Evolutionary conservation across 208 protist genomes (phyloP), one percentile per base, ranked within the genome.

Genomic region (Angomonas deanei): DNA sequence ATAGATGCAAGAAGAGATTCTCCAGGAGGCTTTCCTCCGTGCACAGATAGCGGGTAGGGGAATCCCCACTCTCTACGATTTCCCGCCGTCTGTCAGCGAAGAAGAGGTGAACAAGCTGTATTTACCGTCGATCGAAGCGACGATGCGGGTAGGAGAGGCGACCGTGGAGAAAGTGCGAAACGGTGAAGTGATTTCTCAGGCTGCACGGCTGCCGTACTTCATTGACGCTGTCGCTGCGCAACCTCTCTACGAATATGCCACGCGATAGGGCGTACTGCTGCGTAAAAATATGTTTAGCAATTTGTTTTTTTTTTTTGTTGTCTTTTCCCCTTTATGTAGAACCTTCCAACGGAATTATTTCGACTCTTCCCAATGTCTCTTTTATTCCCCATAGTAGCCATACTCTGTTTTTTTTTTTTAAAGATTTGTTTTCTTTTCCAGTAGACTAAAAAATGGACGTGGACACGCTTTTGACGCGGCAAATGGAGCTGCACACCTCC

Each of bases 401-500:
- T 8, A 42, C 26, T 42, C 24, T 60, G 11, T 60, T 60, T 60
- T 34, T 68, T 26, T 49, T 27, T 30, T 33, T 19, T 42, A 59
- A 24, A 17, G 34, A 39, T 39, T 39, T 39, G 5, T 64, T 64
- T 55, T 57, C 17, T 38, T 64, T 34, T 31, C 21, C n/a, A n/a
- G n/a, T n/a, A 23, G 3, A 39, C 8, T 28, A 17, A 23, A 21
- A 27, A 2, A 92, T 96, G 84, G 64, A 96, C 31, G 63, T 80
- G 10, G 61, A 74, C 39, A 80, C 78, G 17, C 72, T 93, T 23
- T 74, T 96, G 23, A 80, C 75, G 61, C 77, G 90, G n/a, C 90
- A 96, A 74, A 91, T 93, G 82, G 90, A 96, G 72, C 63, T 96
- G 61, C 83, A 92, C 78, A 88, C 78, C 1, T 84, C 79, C 2